Conservation (phyloP, 1,284 basidiomycete species). For the Moesziomyces globuligerus region DNA sequence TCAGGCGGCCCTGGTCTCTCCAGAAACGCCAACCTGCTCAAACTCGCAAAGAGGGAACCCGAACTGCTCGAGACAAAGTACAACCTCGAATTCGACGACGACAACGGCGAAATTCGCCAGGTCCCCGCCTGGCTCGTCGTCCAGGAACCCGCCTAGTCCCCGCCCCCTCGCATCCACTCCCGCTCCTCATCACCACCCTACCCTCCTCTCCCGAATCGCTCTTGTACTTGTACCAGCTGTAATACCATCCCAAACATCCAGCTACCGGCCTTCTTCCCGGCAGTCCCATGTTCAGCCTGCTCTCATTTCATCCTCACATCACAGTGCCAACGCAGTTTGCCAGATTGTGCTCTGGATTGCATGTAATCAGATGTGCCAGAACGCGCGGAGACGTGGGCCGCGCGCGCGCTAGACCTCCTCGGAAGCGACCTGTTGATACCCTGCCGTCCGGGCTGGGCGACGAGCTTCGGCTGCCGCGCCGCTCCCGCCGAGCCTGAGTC, state of each 20-base stretch:
- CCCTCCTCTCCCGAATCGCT: background rate
- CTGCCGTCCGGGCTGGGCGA: conserved; percentile 9
- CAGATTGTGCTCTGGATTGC: conserved; percentile 3
- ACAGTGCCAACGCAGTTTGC: background rate
- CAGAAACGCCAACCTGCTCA: conserved; percentile 27
- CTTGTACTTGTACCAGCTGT: conserved; percentile 33
- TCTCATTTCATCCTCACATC: background rate
- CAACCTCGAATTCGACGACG: conserved; percentile 64
- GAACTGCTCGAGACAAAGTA: conserved; percentile 63
- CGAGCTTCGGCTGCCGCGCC: background rate
- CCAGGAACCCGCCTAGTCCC: conserved; percentile 46
- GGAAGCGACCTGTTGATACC: conserved; percentile 38
- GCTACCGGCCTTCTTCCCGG: too few relatives aligned
- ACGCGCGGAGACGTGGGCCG: background rate
- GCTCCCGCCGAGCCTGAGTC: conserved; percentile 14
- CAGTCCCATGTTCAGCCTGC: background rate
- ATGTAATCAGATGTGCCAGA: background rate
- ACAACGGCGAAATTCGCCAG: conserved; percentile 59
- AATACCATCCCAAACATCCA: conserved; percentile 3
- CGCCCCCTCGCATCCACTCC: too few relatives aligned
- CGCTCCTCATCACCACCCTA: background rate
- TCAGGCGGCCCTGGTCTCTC: conserved; percentile 60
- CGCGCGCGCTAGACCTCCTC: conserved; percentile 11
- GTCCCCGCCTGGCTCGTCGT: conserved; percentile 65
- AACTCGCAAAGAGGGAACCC: conserved; percentile 47